phyloP scores from a whole-genome alignment of 1,139 yeast genomes.

The Magnusiomyces sp. region DNA sequence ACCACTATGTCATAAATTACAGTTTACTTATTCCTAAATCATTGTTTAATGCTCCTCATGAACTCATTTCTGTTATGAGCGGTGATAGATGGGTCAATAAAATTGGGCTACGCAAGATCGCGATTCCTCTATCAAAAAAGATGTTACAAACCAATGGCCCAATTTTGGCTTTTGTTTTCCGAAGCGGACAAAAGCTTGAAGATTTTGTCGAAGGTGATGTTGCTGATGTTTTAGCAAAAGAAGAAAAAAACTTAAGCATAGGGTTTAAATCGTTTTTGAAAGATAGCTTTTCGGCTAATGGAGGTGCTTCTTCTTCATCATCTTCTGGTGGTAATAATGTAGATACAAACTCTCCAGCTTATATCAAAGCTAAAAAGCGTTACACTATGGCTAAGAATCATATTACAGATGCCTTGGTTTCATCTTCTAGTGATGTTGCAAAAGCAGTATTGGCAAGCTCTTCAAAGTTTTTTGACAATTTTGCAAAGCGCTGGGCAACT shows the following conservation, averaged over 20 bases:
- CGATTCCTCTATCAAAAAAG: slow-evolving; percentile 18
- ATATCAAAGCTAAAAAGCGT: neutral
- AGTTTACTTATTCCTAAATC: slow-evolving; percentile 20
- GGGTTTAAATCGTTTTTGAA: too few species aligned
- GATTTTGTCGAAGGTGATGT: slow-evolving; percentile 10
- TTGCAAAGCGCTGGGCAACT: slow-evolving; percentile 22
- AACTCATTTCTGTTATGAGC: slow-evolving; percentile 13
- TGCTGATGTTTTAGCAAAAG: slow-evolving; percentile 1
- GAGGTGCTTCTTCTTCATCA: too few species aligned
- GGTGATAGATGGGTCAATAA: slow-evolving; percentile 18
- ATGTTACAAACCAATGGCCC: slow-evolving; percentile 16
- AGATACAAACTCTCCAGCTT: too few species aligned
- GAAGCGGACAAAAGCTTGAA: slow-evolving; percentile 15
- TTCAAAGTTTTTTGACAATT: slow-evolving; percentile 21
- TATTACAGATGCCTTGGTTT: slow-evolving; percentile 17
- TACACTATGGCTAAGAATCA: slow-evolving; percentile 15
- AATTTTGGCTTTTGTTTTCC: slow-evolving; percentile 19
- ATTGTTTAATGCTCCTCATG: neutral
- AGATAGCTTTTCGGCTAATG: too few species aligned
- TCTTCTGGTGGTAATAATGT: too few species aligned
- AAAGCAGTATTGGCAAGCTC: slow-evolving; percentile 21
- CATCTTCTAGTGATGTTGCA: slow-evolving; percentile 19
- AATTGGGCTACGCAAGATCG: slow-evolving; percentile 15
- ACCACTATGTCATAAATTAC: slow-evolving; percentile 19
- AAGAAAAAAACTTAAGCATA: too few species aligned